A percentile compares a stretch with the other conserved stretches of the same genome.
These are phyloP conservation scores for Fistulifera pelliculosa DNA, from an alignment of 108 stramenopile genomes.

Conservation along the genomic window DNA sequence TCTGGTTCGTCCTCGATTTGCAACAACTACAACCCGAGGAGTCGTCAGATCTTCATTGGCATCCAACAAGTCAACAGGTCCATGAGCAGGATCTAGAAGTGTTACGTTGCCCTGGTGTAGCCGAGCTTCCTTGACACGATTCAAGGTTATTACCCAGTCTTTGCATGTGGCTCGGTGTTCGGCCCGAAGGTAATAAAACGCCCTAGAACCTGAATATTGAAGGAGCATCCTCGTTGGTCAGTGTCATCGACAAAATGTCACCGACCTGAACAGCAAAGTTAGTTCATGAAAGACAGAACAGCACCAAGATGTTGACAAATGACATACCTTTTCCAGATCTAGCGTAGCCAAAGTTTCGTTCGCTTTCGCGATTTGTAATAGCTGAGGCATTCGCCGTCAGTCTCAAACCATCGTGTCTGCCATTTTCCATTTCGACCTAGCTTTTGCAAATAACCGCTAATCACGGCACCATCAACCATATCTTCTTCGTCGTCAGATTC, in stretches of 20 bases:
- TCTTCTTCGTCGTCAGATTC: slow-evolving; percentile 26
- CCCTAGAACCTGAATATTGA: slow-evolving; percentile 69
- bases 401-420: slow-evolving; percentile 97
- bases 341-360: slow-evolving; percentile 81
- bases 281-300: background rate
- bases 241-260: slow-evolving; percentile 52
- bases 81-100: slow-evolving; percentile 29
- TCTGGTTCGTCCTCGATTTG: slow-evolving; percentile 42
- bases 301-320: background rate
- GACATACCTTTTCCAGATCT: slow-evolving; percentile 67
- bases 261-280: slow-evolving; percentile 43
- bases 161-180: slow-evolving; percentile 59
- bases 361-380: slow-evolving; percentile 94
- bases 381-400: slow-evolving; percentile 88
- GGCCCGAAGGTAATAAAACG: slow-evolving; percentile 69
- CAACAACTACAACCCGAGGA: slow-evolving; percentile 43
- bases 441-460: slow-evolving; percentile 91
- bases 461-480: slow-evolving; percentile 28
- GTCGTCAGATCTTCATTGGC: slow-evolving; percentile 14
- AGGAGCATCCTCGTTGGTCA: slow-evolving; percentile 54
- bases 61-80: slow-evolving; percentile 29
- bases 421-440: slow-evolving; percentile 92
- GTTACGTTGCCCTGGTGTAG: slow-evolving; percentile 71
- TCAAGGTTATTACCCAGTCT: slow-evolving; percentile 83
- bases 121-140: slow-evolving; percentile 75